Base-by-base conservation (phyloP, 306 rosid species). In the Cyamopsis tetragonoloba region DNA sequence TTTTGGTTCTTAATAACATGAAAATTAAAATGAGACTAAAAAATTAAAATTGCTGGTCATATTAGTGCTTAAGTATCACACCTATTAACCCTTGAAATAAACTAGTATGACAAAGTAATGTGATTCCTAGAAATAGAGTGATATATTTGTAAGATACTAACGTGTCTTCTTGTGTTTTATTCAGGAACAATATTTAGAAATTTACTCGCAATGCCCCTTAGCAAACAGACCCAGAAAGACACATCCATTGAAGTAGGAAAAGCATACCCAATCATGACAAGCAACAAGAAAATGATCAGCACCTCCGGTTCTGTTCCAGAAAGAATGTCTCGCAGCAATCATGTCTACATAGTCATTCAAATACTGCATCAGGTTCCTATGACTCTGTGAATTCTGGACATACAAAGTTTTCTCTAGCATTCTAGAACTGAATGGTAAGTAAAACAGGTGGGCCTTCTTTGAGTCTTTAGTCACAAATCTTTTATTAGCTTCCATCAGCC, bases 261-360 rank as follows among this genome's bases (percentile, higher is more conserved):
- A 67, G 23, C 79, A 43, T 86, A 93, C 99, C 99, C 97, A 90
- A 24, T 93, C 99, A 65, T 93, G 99, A 82, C 99, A 90, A 53
- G 97, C 99, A 82, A 80, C 99, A 30, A 90, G 89, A 57, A 93
- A 93, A 80, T 93, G 99, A 77, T 93, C 97, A 19, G 96, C 92
- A 31, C 99, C 99, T 15, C 83, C 88, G 19, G 97, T 86, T 75
- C 99, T 88, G 75, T 93, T 93, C 99, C 99, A 90, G 62, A 74
- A 86, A 49, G 77, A 82, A 82, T 93, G 74, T 44, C 83, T 90
- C 6, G 32, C 69, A 0, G 83, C 62, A 71, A 93, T 81, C 72
- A 54, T 20, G 77, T 80, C 85, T 37, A 86, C 77, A 74, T 93
- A 93, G 55, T 76, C 55, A 76, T 80, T 75, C 88, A 93, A 82